Evolutionary conservation across 495 filamentous ascomycete species (phyloP).

Genomic region (Aspergillus biplanus): DNA sequence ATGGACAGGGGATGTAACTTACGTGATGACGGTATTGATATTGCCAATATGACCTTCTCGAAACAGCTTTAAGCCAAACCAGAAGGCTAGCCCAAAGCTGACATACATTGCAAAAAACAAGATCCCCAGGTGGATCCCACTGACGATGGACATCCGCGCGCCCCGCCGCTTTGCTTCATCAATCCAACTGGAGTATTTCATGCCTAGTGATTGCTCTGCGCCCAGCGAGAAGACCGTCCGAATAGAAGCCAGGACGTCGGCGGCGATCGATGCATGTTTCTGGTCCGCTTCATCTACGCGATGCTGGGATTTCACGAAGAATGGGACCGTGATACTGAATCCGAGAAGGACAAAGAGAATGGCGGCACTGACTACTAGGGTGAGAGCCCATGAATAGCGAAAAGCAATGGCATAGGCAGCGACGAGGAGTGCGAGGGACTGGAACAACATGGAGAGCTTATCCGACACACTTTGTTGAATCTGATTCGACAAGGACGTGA

Average conservation of each 20-base stretch:
- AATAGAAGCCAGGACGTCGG: conserved; percentile 52
- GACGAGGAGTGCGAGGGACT: conserved; percentile 53
- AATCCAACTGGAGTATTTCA: conserved; percentile 53
- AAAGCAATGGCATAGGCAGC: conserved; percentile 57
- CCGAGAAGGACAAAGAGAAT: conserved; percentile 44
- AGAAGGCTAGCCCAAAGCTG: conserved; percentile 57
- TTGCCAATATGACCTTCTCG: conserved; percentile 35
- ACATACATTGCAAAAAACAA: conserved; percentile 48
- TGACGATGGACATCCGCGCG: conserved; percentile 30
- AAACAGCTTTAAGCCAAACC: conserved; percentile 49
- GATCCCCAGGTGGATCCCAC: conserved; percentile 35
- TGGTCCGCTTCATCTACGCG: conserved; percentile 31
- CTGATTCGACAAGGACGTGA: conserved; percentile 64
- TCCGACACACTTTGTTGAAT: conserved; percentile 70
- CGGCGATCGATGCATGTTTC: conserved; percentile 47
- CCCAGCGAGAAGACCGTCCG: conserved; percentile 59
- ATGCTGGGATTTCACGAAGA: conserved; percentile 49
- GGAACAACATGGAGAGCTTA: conserved; percentile 52
- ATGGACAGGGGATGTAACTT: conserved; percentile 8
- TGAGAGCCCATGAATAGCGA: conserved; percentile 50
- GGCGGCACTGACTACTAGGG: conserved; percentile 45
- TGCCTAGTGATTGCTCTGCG: conserved; percentile 42
- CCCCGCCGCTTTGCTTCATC: conserved; percentile 61
- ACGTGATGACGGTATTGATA: conserved; percentile 53
- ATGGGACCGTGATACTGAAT: conserved; percentile 29